These are phyloP conservation scores for Zoysia pacifica DNA, from an alignment of 176 grass and related monocot species.

Conservation along the genomic window DNA sequence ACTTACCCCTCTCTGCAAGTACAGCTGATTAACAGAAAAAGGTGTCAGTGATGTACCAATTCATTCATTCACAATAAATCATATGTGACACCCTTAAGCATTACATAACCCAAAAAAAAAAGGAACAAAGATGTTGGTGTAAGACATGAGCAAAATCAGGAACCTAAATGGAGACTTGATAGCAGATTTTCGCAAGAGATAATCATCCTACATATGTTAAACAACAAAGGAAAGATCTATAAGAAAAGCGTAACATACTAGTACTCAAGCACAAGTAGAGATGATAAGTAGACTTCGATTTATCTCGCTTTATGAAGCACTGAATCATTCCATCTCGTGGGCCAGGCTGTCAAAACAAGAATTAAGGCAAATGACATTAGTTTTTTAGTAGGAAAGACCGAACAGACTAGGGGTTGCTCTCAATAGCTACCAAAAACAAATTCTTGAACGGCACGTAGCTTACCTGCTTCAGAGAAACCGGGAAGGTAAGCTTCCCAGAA, in stretches of 20 bases:
- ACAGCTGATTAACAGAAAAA: conserved; percentile 49
- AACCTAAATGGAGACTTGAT: not conserved
- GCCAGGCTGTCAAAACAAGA: conserved; percentile 65
- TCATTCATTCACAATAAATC: not conserved
- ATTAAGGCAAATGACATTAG: not conserved
- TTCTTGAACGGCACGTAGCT: not conserved
- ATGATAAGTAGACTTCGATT: conserved; percentile 93
- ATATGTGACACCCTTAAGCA: not conserved
- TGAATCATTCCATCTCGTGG: conserved; percentile 91
- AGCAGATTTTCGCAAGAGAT: not conserved
- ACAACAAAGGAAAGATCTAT: not conserved
- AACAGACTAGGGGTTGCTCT: conserved; percentile 22
- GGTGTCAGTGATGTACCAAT: not conserved
- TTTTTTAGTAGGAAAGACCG: not conserved
- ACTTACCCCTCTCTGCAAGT: conserved; percentile 84
- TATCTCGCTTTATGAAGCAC: conserved; percentile 95
- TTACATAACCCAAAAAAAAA: not conserved
- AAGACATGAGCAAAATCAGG: not conserved
- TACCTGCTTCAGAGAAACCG: conserved; percentile 94
- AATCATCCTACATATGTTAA: not conserved
- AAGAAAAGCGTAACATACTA: conserved; percentile 48
- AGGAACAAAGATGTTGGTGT: not conserved
- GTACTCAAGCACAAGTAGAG: conserved; percentile 89
- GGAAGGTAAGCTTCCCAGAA: conserved; percentile 89
- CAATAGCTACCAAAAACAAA: not conserved